phyloP scores from a whole-genome alignment of 2,329 filamentous ascomycete genomes.

The Dothiorella sarmentorum region DNA sequence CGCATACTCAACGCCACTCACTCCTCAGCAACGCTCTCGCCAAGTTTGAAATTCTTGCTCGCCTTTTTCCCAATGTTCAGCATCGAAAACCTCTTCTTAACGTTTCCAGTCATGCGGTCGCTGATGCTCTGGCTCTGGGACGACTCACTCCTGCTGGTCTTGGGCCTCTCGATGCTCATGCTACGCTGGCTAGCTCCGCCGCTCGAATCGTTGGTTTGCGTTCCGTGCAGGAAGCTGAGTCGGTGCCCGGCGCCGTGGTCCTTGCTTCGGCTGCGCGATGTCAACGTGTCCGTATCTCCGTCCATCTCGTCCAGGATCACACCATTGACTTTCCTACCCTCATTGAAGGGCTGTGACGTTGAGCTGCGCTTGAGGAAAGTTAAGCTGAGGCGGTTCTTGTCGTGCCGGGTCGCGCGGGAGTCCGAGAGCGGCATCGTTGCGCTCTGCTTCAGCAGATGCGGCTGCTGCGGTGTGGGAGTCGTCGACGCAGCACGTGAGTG shows the following conservation, averaged over 20 bases:
- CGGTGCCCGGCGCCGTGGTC: constrained; percentile 24
- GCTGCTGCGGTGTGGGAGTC: constrained; percentile 5
- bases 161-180: constrained; percentile 23
- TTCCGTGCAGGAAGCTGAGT: constrained; percentile 29
- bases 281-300: constrained; percentile 6
- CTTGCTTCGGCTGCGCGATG: constrained; percentile 31
- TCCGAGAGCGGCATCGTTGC: neutral
- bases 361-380: constrained; percentile 38
- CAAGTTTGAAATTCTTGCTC: constrained; percentile 46
- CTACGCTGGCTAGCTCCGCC: constrained; percentile 14
- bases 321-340: neutral
- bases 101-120: constrained; percentile 49
- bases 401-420: constrained; percentile 27
- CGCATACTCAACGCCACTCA: neutral
- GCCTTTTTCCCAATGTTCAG: constrained; percentile 71
- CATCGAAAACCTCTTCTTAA: constrained; percentile 75
- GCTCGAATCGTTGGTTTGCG: constrained; percentile 16
- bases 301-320: neutral
- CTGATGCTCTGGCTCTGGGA: constrained; percentile 38
- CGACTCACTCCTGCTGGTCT: constrained; percentile 24
- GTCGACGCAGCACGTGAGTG: constrained; percentile 18
- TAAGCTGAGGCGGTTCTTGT: constrained; percentile 40
- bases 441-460: constrained; percentile 3
- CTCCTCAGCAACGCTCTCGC: constrained; percentile 21
- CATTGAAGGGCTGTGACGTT: neutral